Percentiles rank a stretch among this genome's conserved stretches.
Evolutionary conservation across 2,329 filamentous ascomycete species (phyloP).

Genomic region (Ascochyta pisi): DNA sequence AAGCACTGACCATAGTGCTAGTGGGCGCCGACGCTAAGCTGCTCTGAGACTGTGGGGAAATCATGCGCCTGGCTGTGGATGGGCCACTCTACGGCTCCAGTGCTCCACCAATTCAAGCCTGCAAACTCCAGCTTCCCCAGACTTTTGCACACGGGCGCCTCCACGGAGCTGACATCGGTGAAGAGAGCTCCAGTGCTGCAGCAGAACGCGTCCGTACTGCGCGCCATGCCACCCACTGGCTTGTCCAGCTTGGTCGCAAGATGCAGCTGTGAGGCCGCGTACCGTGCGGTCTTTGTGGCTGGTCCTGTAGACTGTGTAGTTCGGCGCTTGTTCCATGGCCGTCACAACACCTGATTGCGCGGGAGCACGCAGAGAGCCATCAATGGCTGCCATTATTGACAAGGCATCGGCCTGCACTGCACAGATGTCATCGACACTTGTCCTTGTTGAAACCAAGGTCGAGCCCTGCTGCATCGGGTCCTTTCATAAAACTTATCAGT

Average conservation of each 20-base stretch:
- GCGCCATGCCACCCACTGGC: constrained; percentile 2
- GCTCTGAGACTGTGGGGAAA: constrained; percentile 30
- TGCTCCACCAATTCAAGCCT: background rate
- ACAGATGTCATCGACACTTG: constrained; percentile 23
- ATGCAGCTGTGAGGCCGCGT: constrained; percentile 15
- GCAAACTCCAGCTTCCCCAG: constrained; percentile 34
- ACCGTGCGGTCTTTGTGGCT: constrained; percentile 22
- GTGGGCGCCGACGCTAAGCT: constrained; percentile 22
- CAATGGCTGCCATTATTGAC: constrained; percentile 12
- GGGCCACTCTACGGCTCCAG: constrained; percentile 5
- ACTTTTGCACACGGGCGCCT: constrained; percentile 25
- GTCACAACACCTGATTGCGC: background rate
- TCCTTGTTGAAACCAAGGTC: constrained; percentile 20
- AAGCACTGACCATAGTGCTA: constrained; percentile 14
- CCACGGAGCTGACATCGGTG: constrained; percentile 28
- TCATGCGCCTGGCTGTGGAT: constrained; percentile 13
- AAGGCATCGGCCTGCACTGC: constrained; percentile 24
- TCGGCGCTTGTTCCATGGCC: constrained; percentile 26
- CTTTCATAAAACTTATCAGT: constrained; percentile 11
- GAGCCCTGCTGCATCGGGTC: constrained; percentile 11
- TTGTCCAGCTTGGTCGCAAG: constrained; percentile 2
- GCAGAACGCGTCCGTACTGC: constrained; percentile 2
- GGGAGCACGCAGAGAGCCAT: background rate
- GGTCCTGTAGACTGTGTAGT: constrained; percentile 26
- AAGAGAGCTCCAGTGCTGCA: constrained; percentile 11